Conservation (phyloP, 495 filamentous ascomycete genomes). For the Penicillium lagena region DNA sequence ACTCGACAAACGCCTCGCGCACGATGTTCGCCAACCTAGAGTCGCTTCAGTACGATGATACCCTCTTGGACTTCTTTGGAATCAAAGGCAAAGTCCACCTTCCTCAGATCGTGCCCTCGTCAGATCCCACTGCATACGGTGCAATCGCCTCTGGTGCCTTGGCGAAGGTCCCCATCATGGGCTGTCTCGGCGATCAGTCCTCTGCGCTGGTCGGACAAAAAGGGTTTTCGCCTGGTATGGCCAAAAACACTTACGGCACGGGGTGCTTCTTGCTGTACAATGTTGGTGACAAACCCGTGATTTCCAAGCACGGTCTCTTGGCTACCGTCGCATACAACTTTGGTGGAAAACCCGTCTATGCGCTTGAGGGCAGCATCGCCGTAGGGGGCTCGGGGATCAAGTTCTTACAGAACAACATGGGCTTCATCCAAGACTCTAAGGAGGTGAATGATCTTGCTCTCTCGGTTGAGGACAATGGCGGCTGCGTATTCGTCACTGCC, state of each 20-base stretch:
- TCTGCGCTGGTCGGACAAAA: slow-evolving; percentile 89
- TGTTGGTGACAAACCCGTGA: slow-evolving; percentile 81
- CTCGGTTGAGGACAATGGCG: slow-evolving; percentile 79
- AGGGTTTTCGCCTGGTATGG: slow-evolving; percentile 79
- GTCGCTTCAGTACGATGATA: slow-evolving; percentile 78
- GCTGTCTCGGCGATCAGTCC: slow-evolving; percentile 91
- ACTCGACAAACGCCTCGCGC: slow-evolving; percentile 86
- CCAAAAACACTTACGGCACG: slow-evolving; percentile 96
- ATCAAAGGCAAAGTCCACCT: slow-evolving; percentile 65
- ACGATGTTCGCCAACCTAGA: slow-evolving; percentile 96
- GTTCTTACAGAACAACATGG: slow-evolving; percentile 82
- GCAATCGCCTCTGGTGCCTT: slow-evolving; percentile 56
- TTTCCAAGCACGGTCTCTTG: slow-evolving; percentile 84
- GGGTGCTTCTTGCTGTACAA: slow-evolving; percentile 95
- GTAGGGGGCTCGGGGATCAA: slow-evolving; percentile 89
- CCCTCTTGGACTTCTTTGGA: slow-evolving; percentile 75
- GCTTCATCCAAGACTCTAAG: slow-evolving; percentile 65
- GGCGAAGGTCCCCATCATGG: slow-evolving; percentile 67
- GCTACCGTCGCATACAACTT: slow-evolving; percentile 80
- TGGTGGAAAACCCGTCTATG: slow-evolving; percentile 73
- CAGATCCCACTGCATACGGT: slow-evolving; percentile 69
- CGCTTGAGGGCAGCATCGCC: slow-evolving; percentile 87
- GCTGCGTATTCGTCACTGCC: slow-evolving; percentile 90
- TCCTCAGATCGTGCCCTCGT: slow-evolving; percentile 83
- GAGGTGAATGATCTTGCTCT: slow-evolving; percentile 77